Evolutionary conservation across 2,329 filamentous ascomycete species (phyloP).

Genomic region (Claviceps digitariae): DNA sequence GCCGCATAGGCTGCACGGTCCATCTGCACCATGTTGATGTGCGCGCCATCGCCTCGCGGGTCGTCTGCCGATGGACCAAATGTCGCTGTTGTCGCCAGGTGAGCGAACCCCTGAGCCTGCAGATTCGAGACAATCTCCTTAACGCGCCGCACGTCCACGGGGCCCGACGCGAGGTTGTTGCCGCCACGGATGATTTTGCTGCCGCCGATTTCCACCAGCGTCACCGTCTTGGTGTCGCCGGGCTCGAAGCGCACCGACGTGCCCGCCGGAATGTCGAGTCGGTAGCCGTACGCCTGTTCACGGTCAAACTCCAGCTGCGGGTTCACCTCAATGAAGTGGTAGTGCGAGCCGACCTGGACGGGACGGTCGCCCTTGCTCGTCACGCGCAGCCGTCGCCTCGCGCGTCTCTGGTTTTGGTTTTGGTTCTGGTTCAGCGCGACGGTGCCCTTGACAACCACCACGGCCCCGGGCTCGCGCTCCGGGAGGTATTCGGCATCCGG

Average conservation of each 20-base stretch:
- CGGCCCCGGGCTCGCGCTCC: slow-evolving; percentile 62
- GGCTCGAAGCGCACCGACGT: slow-evolving; percentile 91
- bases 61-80: not conserved
- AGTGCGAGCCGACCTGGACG: slow-evolving; percentile 88
- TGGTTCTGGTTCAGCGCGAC: slow-evolving; percentile 61
- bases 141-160: slow-evolving; percentile 48
- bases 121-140: slow-evolving; percentile 55
- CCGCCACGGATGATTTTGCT: slow-evolving; percentile 70
- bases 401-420: slow-evolving; percentile 57
- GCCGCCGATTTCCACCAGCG: slow-evolving; percentile 77
- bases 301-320: slow-evolving; percentile 83
- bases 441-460: slow-evolving; percentile 55
- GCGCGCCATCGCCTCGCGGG: slow-evolving; percentile 37
- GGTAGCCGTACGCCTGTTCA: slow-evolving; percentile 64
- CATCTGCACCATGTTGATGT: slow-evolving; percentile 54
- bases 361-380: slow-evolving; percentile 81
- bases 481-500: slow-evolving; percentile 52
- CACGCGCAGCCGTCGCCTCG: slow-evolving; percentile 60
- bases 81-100: slow-evolving; percentile 21
- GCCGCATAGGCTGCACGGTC: slow-evolving; percentile 64
- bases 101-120: slow-evolving; percentile 62
- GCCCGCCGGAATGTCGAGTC: slow-evolving; percentile 80
- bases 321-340: slow-evolving; percentile 94
- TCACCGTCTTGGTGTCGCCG: slow-evolving; percentile 81
- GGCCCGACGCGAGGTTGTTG: slow-evolving; percentile 63